Conservation (phyloP, 2,329 filamentous ascomycete genomes). For the Coniochaeta pulveracea region DNA sequence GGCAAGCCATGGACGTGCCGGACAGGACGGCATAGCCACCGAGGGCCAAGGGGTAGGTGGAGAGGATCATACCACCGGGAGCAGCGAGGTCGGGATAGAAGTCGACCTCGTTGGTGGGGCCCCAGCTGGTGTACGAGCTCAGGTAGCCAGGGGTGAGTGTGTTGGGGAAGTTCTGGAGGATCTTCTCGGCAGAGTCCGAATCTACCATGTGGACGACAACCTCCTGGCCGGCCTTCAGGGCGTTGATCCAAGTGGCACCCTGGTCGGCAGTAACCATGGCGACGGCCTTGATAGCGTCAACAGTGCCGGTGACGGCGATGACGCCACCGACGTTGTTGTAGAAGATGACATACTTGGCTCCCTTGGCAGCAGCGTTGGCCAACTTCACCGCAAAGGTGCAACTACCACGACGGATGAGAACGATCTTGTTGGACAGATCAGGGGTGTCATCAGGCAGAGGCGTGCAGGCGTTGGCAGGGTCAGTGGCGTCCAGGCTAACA, state of each 20-base stretch:
- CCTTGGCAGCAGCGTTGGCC: slow-evolving; percentile 28
- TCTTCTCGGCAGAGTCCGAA: slow-evolving; percentile 21
- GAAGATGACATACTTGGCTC: slow-evolving; percentile 49
- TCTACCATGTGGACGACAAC: slow-evolving; percentile 32
- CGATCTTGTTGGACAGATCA: slow-evolving; percentile 44
- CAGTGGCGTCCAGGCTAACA: slow-evolving; percentile 34
- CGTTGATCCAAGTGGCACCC: slow-evolving; percentile 31
- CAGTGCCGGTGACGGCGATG: slow-evolving; percentile 17
- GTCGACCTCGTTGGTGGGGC: slow-evolving; percentile 46
- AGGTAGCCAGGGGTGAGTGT: slow-evolving; percentile 35
- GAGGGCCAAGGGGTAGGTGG: slow-evolving; percentile 31
- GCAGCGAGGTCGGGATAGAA: slow-evolving; percentile 36
- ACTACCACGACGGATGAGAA: slow-evolving; percentile 46
- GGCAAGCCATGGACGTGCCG: slow-evolving; percentile 43
- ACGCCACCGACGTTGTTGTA: slow-evolving; percentile 42
- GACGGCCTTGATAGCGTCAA: slow-evolving; percentile 21
- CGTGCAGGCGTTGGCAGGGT: slow-evolving; percentile 34
- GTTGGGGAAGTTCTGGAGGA: slow-evolving; percentile 26
- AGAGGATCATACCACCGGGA: slow-evolving; percentile 37
- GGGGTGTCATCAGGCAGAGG: slow-evolving; percentile 40
- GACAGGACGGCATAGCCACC: slow-evolving; percentile 34
- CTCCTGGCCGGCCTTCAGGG: slow-evolving; percentile 28
- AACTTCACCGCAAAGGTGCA: slow-evolving; percentile 39
- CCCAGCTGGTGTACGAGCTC: slow-evolving; percentile 45
- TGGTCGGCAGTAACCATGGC: slow-evolving; percentile 28